Conservation (phyloP, 1,139 yeast genomes). For the Geotrichum phurueaensis region DNA sequence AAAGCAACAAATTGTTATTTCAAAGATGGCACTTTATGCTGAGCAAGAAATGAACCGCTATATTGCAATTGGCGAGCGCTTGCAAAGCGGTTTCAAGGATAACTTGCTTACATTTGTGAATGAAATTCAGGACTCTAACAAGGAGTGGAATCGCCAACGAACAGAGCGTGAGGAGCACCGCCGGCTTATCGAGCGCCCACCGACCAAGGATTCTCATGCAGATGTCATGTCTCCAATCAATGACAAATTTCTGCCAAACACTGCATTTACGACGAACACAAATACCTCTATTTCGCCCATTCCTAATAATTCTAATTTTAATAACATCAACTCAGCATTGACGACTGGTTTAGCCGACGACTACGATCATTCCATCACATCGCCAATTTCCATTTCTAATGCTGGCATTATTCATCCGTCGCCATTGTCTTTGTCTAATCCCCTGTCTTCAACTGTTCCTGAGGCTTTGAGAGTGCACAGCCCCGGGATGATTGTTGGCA, state of each 20-base stretch:
- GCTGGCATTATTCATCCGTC: background rate
- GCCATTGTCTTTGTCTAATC: background rate
- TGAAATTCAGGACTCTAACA: constrained; percentile 35
- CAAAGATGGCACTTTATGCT: constrained; percentile 37
- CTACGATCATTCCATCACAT: background rate
- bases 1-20: constrained; percentile 39
- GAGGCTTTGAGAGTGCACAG: constrained; percentile 7
- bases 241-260: constrained; percentile 1
- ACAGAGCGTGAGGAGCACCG: constrained; percentile 39
- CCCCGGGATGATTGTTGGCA: constrained; percentile 4
- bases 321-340: background rate
- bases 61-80: constrained; percentile 25
- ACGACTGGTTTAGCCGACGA: background rate
- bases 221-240: constrained; percentile 7
- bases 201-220: constrained; percentile 7
- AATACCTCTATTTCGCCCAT: background rate
- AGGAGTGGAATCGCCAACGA: constrained; percentile 40
- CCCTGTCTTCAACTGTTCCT: background rate
- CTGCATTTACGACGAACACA: background rate
- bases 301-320: constrained; percentile 4
- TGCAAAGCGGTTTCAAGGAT: constrained; percentile 30
- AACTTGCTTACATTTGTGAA: constrained; percentile 31
- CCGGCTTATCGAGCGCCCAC: constrained; percentile 34
- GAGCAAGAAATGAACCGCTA: constrained; percentile 32
- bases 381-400: background rate